Conservation (phyloP, 441 rosid species). For the Gossypium davidsonii region DNA sequence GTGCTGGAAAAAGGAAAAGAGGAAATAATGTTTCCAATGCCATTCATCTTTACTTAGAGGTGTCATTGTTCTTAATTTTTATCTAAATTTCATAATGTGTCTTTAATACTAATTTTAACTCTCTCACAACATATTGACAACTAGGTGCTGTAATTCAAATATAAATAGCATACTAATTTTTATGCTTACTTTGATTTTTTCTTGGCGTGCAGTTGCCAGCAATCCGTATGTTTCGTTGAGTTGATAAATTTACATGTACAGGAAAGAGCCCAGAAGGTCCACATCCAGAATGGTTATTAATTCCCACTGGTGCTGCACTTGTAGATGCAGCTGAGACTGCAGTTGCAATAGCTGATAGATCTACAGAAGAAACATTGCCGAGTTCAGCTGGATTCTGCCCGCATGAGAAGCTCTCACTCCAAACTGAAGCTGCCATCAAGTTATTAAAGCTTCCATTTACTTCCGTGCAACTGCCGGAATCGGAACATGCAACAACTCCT, state of each 20-base stretch:
- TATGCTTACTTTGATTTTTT: constrained; percentile 26
- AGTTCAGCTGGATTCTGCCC: constrained; percentile 14
- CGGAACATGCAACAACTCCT: constrained; percentile 8
- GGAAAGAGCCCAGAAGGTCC: constrained; percentile 20
- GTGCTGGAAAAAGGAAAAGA: background rate
- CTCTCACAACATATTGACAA: background rate
- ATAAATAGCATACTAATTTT: background rate
- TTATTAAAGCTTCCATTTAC: background rate
- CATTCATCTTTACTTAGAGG: background rate
- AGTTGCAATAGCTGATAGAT: constrained; percentile 56
- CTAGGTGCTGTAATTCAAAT: background rate
- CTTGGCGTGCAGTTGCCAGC: constrained; percentile 5
- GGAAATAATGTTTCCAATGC: background rate
- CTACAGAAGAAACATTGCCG: constrained; percentile 31
- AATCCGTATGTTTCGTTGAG: background rate
- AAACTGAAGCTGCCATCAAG: constrained; percentile 9
- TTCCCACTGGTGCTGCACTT: background rate
- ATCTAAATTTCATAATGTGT: background rate
- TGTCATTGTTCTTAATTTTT: background rate
- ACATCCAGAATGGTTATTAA: background rate
- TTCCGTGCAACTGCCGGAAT: background rate
- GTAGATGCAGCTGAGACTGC: constrained; percentile 28
- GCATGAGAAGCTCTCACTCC: background rate
- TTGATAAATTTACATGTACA: background rate
- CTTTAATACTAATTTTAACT: background rate